Evolutionary conservation across 2,329 filamentous ascomycete species (phyloP).

Genomic region (Alternaria postmessia): DNA sequence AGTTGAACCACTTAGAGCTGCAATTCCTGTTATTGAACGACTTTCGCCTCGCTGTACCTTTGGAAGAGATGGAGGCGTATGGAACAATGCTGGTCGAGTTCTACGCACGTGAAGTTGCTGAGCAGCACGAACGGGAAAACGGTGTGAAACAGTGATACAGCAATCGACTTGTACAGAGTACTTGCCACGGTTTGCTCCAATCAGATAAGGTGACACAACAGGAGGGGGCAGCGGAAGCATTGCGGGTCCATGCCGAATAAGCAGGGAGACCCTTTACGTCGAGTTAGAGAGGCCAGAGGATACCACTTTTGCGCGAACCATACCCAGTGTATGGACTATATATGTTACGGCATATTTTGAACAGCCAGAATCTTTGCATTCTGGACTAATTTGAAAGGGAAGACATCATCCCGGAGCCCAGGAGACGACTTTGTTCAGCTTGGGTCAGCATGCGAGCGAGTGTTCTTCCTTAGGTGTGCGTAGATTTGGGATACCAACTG

Average conservation of each 20-base stretch:
- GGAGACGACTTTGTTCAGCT: conserved; percentile 15
- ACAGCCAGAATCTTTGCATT: conserved; percentile 11
- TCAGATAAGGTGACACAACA: not conserved
- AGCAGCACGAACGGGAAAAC: conserved; percentile 59
- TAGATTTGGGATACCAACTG: conserved; percentile 32
- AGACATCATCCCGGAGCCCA: not conserved
- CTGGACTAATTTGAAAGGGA: conserved; percentile 9
- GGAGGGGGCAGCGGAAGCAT: not conserved
- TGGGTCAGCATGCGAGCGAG: conserved; percentile 11
- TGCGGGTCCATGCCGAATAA: not conserved
- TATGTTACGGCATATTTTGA: conserved; percentile 10
- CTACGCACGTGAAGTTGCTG: conserved; percentile 88
- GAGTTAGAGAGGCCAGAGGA: conserved; percentile 3
- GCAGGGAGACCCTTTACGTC: not conserved
- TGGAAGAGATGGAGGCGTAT: conserved; percentile 96
- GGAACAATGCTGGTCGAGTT: conserved; percentile 99
- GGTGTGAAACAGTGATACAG: conserved; percentile 24
- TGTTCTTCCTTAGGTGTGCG: conserved; percentile 18
- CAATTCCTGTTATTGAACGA: conserved; percentile 97
- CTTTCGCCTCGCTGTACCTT: conserved; percentile 89
- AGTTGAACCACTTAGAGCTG: conserved; percentile 94
- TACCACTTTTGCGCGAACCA: conserved; percentile 12
- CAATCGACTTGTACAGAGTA: not conserved
- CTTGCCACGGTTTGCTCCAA: not conserved
- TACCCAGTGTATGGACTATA: conserved; percentile 1